These are phyloP conservation scores for Ascochyta rabiei DNA, from an alignment of 2,329 filamentous ascomycete species.

Conservation along the genomic window DNA sequence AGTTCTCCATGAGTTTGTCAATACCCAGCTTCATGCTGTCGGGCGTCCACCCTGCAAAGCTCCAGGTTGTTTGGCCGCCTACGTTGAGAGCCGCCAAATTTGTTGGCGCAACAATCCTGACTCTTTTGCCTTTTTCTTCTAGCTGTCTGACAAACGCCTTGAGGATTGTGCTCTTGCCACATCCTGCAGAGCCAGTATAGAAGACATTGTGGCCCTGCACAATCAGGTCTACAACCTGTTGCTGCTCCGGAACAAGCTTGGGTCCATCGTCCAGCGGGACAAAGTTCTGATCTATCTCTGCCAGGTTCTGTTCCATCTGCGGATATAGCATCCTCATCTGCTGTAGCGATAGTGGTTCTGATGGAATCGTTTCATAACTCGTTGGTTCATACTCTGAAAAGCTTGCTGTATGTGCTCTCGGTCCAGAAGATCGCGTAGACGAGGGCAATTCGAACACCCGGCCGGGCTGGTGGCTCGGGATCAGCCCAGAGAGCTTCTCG, in stretches of 20 bases:
- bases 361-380: background rate
- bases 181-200: constrained; percentile 68
- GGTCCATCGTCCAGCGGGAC: background rate
- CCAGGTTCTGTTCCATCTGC: background rate
- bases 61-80: constrained; percentile 61
- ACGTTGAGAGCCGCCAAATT: constrained; percentile 65
- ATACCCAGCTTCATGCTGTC: constrained; percentile 54
- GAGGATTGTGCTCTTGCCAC: constrained; percentile 64
- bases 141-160: constrained; percentile 56
- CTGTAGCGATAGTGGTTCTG: background rate
- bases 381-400: background rate
- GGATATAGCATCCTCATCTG: background rate
- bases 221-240: constrained; percentile 58
- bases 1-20: constrained; percentile 38
- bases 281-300: background rate
- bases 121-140: constrained; percentile 40
- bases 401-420: background rate
- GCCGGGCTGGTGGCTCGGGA: no score
- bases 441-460: no score
- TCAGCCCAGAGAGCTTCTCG: background rate
- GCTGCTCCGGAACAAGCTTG: constrained; percentile 57
- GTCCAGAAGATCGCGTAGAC: background rate
- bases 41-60: constrained; percentile 63
- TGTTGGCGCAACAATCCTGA: constrained; percentile 64
- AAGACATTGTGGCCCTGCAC: constrained; percentile 63